Evolutionary conservation across 2,329 filamentous ascomycete species (phyloP), one percentile per base, ranked within the genome.

Genomic region (Graphilbum fragrans): DNA sequence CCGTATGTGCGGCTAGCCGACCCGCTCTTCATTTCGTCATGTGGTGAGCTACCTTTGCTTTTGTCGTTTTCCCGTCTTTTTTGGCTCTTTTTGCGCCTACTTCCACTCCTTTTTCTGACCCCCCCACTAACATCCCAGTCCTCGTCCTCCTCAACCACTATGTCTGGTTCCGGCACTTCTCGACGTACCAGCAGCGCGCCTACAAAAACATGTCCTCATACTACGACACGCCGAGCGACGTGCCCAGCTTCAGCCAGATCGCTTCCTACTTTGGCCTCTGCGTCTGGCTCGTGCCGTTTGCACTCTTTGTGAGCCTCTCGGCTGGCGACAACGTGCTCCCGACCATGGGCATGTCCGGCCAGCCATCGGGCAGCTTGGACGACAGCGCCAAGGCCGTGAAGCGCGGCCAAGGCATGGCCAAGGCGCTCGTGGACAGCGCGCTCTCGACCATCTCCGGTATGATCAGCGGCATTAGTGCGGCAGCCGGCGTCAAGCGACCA

Each of bases 241-340:
- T 86, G 35, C 92, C 92, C 0, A 81, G 75, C 31, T 98, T 98
- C 59, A 88, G 86, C 17, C 86, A 96, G 64, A 92, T 96, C 35
- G 87, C 92, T 0, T 90, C 86, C 0, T 98, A 92, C 62, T 98
- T 98, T 56, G 92, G 92, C 0, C 68, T 98, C 2, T 94, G 88
- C 53, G 88, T 98, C 0, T 98, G 92, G 92, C 71, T 98, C 2
- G 85, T 96, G 1, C 92, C 92, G 0, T 98, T 98, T 57, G 80
- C 88, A 16, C 70, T 98, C 14, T 98, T 98, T 56, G 90, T 98
- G 39, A 94, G 85, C 53, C 63, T 98, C 34, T 94, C 86, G 17
- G 92, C 92, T 0, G 86, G 87, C 41, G 92, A 98, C 56, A 96
- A 96, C 56, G 86, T 96, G 4, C 65, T 98, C 39, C 92, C 92